Percentiles rank a stretch among this genome's conserved stretches.
These are phyloP conservation scores for Chalciporus chontae DNA, from an alignment of 768 basidiomycete species.

Conservation along the genomic window DNA sequence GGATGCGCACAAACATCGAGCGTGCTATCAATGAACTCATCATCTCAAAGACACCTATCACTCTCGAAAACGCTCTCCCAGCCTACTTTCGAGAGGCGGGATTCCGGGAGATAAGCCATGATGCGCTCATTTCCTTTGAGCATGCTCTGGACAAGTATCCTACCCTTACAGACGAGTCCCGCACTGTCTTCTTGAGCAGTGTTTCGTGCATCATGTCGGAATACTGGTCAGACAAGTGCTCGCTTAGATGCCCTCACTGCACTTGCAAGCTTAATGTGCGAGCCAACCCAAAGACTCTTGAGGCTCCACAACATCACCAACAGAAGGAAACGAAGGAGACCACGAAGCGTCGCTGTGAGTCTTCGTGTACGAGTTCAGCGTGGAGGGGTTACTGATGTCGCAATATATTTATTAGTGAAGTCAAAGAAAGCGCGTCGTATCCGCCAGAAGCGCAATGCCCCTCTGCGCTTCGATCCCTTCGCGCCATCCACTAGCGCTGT, in stretches of 20 bases:
- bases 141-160: slow-evolving; percentile 17
- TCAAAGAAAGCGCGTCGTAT: slow-evolving; percentile 3
- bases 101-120: slow-evolving; percentile 3
- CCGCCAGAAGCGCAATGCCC: not conserved
- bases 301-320: not conserved
- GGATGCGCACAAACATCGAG: slow-evolving; percentile 15
- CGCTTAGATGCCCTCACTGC: slow-evolving; percentile 2
- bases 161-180: slow-evolving; percentile 1
- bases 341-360: slow-evolving; percentile 9
- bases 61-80: slow-evolving; percentile 8
- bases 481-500: slow-evolving; percentile 12
- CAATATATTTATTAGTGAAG: not conserved
- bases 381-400: not conserved
- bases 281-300: not conserved
- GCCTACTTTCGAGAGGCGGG: slow-evolving; percentile 13
- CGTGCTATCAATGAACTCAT: slow-evolving; percentile 10
- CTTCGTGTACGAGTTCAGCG: not conserved
- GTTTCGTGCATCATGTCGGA: slow-evolving; percentile 3
- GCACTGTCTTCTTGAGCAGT: not conserved
- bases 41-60: slow-evolving; percentile 3
- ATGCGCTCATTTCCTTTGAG: slow-evolving; percentile 13
- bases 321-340: not conserved
- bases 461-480: slow-evolving; percentile 2
- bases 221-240: slow-evolving; percentile 7
- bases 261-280: not conserved